Evolutionary conservation across 495 filamentous ascomycete genomes (phyloP), one percentile per base, ranked within the genome.

Genomic region (Tuber brumale): DNA sequence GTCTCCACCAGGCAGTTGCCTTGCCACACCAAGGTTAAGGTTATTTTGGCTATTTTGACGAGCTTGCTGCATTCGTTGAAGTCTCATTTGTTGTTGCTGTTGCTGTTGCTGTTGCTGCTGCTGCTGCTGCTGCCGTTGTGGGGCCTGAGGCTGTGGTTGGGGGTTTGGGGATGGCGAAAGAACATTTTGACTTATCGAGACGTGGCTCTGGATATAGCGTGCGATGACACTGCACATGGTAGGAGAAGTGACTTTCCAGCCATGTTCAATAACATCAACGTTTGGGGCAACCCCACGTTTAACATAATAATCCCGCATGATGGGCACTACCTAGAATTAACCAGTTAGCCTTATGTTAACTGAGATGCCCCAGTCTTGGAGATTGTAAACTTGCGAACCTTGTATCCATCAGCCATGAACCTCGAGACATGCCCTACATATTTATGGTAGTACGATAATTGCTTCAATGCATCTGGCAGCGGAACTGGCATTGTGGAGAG

Each of bases 151-250:
- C 27, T 66, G 57, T 35, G 57, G 12, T 66, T 66, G 57, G 31
- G 27, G 27, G 57, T 66, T 66, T 19, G 27, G 57, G 57, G 57
- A 19, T 66, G n/a, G 51, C 21, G 5, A 31, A 18, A 27, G 14
- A 18, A 51, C 66, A 35, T 73, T 74, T 72, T 75, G 72, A 61
- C 78, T 48, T 43, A 61, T 75, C n/a, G 45, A 70, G 46, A 80
- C 77, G 23, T 80, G 76, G 48, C 75, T 73, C 57, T 79, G 78
- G 10, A 80, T 77, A 69, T 80, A 79, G 27, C 78, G 78, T 37
- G 79, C 78, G 39, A 80, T 70, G 72, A 79, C 75, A 66, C 71
- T 71, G 16, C 78, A 77, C 46, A 80, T 79, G 21, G 79, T 71
- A 27, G 77, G 78, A 43, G 78, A 79, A 12, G 46, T 69, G 69